These are phyloP conservation scores for Trichoderma atroviride DNA, from an alignment of 2,329 filamentous ascomycete genomes.

Conservation along the genomic window DNA sequence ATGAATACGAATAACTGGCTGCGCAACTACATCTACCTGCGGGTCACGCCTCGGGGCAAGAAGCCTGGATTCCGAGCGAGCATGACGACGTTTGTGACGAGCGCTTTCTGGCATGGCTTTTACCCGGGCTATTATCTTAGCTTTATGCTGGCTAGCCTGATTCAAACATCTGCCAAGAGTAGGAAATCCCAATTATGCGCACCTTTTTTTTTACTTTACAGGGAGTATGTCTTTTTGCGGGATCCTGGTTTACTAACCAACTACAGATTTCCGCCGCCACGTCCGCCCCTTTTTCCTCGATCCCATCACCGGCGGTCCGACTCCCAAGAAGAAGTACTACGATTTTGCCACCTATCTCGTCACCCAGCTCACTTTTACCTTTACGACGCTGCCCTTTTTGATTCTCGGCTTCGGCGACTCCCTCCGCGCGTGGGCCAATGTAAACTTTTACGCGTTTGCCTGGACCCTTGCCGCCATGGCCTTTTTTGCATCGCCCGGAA, in stretches of 20 bases:
- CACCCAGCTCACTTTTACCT: constrained; percentile 83
- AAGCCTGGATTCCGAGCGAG: constrained; percentile 96
- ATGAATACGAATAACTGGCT: constrained; percentile 99
- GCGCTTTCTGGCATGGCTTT: constrained; percentile 97
- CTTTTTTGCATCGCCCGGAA: constrained; percentile 81
- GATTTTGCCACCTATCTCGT: constrained; percentile 74
- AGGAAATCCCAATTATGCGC: constrained; percentile 39
- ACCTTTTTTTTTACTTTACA: constrained; percentile 31
- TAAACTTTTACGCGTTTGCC: constrained; percentile 85
- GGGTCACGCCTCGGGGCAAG: constrained; percentile 91
- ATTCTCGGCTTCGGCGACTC: constrained; percentile 73
- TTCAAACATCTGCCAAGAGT: constrained; percentile 96
- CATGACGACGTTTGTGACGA: constrained; percentile 90
- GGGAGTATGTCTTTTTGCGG: too few relatives aligned
- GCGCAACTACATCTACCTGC: constrained; percentile 91
- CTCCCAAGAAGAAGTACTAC: constrained; percentile 79
- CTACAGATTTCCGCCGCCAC: constrained; percentile 80
- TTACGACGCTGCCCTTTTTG: constrained; percentile 82
- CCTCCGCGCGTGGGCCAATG: constrained; percentile 75
- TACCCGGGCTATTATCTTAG: constrained; percentile 94
- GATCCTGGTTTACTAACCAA: background rate
- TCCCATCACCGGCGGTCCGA: constrained; percentile 69
- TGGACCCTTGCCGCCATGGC: constrained; percentile 65
- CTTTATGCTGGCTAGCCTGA: constrained; percentile 85
- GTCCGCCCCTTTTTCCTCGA: constrained; percentile 92